These are phyloP conservation scores for Cystofilobasidium bisporidii DNA, from an alignment of 768 basidiomycete species.

Conservation along the genomic window DNA sequence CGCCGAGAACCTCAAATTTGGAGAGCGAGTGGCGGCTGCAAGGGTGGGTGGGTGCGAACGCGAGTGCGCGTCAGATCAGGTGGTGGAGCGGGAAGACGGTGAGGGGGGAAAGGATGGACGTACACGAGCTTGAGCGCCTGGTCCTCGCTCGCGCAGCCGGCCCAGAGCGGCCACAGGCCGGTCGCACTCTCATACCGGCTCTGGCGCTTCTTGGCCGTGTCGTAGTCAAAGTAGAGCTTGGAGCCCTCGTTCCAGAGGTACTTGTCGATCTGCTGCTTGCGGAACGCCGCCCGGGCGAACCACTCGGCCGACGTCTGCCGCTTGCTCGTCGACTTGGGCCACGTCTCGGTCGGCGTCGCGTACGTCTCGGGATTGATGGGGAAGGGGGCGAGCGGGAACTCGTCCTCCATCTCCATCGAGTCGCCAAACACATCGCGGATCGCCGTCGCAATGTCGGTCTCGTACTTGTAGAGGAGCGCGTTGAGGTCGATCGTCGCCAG, in stretches of 20 bases:
- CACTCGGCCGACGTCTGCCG: slow-evolving; percentile 76
- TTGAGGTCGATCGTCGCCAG: slow-evolving; percentile 94
- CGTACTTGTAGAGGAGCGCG: slow-evolving; percentile 93
- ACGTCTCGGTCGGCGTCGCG: slow-evolving; percentile 47
- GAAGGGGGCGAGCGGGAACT: slow-evolving; percentile 83
- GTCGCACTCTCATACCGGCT: slow-evolving; percentile 96
- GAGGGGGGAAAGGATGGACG: slow-evolving; percentile 39
- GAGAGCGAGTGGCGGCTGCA: slow-evolving; percentile 68
- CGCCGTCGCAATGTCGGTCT: slow-evolving; percentile 95
- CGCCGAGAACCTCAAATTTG: slow-evolving; percentile 94
- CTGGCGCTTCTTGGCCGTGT: slow-evolving; percentile 81
- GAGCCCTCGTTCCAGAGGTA: slow-evolving; percentile 95
- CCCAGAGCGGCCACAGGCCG: slow-evolving; percentile 92
- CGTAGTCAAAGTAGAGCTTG: slow-evolving; percentile 90
- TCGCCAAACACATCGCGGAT: slow-evolving; percentile 93
- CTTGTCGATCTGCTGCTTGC: slow-evolving; percentile 77
- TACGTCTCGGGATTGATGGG: slow-evolving; percentile 48
- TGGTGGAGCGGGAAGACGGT: not conserved
- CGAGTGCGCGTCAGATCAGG: not conserved
- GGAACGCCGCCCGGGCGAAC: slow-evolving; percentile 78
- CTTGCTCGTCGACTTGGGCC: slow-evolving; percentile 31
- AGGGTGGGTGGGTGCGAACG: not conserved
- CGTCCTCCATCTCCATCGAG: slow-evolving; percentile 80
- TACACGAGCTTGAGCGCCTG: slow-evolving; percentile 90
- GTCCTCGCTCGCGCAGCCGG: slow-evolving; percentile 90